These are phyloP conservation scores for Aspergillus sp. DNA, from an alignment of 2,329 filamentous ascomycete species.

Conservation along the genomic window DNA sequence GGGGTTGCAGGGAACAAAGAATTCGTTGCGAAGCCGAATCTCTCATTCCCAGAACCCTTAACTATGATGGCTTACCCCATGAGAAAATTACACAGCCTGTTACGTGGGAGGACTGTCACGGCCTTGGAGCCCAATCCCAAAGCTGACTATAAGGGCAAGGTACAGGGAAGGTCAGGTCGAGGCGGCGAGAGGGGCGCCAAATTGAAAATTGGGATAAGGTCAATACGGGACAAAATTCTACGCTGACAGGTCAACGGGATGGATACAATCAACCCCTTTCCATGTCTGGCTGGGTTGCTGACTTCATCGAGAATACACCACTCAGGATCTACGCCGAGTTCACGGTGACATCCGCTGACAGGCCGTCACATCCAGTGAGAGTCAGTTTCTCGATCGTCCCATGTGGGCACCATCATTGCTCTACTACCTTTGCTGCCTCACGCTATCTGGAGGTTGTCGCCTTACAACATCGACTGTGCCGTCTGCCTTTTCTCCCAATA, in stretches of 20 bases:
- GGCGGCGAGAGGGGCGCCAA: neutral
- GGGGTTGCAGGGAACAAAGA: constrained; percentile 8
- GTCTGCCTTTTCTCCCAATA: constrained; percentile 1
- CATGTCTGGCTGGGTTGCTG: constrained; percentile 15
- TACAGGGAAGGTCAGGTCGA: neutral
- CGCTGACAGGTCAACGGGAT: constrained; percentile 21
- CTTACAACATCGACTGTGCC: constrained; percentile 18
- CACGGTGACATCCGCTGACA: constrained; percentile 20
- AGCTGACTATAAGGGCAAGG: neutral
- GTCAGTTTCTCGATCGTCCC: constrained; percentile 11
- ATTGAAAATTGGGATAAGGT: constrained; percentile 1
- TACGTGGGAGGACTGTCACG: neutral
- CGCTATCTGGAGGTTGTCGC: constrained; percentile 15
- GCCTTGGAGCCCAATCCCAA: neutral
- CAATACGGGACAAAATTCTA: neutral
- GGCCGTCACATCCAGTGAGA: constrained; percentile 17
- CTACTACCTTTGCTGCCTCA: constrained; percentile 21
- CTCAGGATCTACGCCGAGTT: constrained; percentile 15
- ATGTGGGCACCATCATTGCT: constrained; percentile 21
- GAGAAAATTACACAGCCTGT: neutral
- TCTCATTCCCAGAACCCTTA: neutral
- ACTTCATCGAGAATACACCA: constrained; percentile 18
- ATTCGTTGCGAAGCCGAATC: neutral
- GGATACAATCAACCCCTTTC: constrained; percentile 14
- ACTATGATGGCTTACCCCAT: neutral